phyloP scores from a whole-genome alignment of 73 alveolate species.

The Effrenium voratum region DNA sequence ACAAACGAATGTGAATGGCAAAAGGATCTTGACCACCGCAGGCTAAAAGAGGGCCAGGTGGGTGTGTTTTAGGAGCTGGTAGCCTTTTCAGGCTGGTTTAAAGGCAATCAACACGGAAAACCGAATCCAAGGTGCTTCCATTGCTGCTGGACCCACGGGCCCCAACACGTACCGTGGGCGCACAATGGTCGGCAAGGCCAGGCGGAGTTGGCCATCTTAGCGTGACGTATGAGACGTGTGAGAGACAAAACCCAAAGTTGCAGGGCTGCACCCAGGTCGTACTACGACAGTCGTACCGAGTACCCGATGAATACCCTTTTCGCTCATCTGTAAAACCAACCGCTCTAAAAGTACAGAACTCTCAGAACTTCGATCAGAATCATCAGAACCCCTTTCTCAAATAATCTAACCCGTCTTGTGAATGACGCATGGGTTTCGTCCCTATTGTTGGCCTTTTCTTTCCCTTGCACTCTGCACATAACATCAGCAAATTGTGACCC shows the following conservation, averaged over 20 bases:
- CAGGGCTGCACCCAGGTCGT: too few relatives aligned
- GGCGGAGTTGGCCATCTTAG: constrained; percentile 42
- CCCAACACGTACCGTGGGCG: constrained; percentile 38
- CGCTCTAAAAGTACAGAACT: neutral
- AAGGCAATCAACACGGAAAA: neutral
- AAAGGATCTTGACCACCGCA: too few relatives aligned
- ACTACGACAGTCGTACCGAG: too few relatives aligned
- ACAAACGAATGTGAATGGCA: too few relatives aligned
- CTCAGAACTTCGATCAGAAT: neutral
- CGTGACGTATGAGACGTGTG: neutral
- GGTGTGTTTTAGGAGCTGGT: too few relatives aligned
- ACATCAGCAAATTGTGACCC: neutral
- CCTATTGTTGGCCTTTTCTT: neutral
- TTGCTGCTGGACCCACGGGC: neutral
- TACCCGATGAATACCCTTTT: too few relatives aligned
- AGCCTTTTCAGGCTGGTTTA: too few relatives aligned
- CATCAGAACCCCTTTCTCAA: neutral
- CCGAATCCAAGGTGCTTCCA: neutral
- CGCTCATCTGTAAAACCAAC: too few relatives aligned
- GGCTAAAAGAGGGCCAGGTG: too few relatives aligned
- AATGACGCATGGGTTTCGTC: too few relatives aligned
- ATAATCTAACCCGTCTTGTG: neutral
- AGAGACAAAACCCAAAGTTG: too few relatives aligned
- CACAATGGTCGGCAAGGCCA: constrained; percentile 70
- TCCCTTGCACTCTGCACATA: neutral